Base-by-base conservation (phyloP, 2,329 filamentous ascomycete species). In the Xylariaceae sp. region DNA sequence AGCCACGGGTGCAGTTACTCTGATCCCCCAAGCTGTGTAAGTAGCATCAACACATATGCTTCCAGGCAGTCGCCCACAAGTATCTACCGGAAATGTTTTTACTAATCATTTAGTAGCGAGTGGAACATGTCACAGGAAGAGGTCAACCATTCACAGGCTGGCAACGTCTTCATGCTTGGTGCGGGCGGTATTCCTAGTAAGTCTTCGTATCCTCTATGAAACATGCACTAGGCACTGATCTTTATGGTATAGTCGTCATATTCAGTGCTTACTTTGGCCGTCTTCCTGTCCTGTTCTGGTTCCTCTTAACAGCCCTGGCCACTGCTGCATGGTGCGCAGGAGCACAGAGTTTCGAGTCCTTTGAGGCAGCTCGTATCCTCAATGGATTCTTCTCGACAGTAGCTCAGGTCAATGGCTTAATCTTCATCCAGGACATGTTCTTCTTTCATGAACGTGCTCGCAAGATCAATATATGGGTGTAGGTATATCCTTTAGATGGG, bases 391-490 rank as follows among this genome's bases (percentile, higher is more conserved):
- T 79, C 62, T 71, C 70, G 33, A 77, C 75, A 5, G 72, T 73
- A 7, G 63, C 66, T 7, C 75, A 77, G 52, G 72, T 69, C 5
- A 70, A 71, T 14, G 76, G 75, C 10, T 68, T 82, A 47, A 76
- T 78, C 58, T 77, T 77, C 60, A 76, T 81, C 61, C 76, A 81
- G 48, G 81, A 84, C 63, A 72, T 82, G 51, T 84, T 81, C 69
- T 83, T 81, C 69, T 81, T 82, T 65, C 81, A 84, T 58, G 75
- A 83, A 55, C 70, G 77, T 34, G 75, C 76, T 1, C 65, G 75
- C 18, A 78, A 78, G 61, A 77, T 78, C 54, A 75, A 75, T 45
- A 66, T 78, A 36, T 78, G 75, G 75, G 74, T 73, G 58, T 69
- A 59, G 28, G 69, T 63, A 16, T 18, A 47, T 34, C 49, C 47